A percentile compares a stretch with the other conserved stretches of the same genome.
Conservation (phyloP, 192 early-diverging fungal genomes). For the Coemansia furcata region DNA sequence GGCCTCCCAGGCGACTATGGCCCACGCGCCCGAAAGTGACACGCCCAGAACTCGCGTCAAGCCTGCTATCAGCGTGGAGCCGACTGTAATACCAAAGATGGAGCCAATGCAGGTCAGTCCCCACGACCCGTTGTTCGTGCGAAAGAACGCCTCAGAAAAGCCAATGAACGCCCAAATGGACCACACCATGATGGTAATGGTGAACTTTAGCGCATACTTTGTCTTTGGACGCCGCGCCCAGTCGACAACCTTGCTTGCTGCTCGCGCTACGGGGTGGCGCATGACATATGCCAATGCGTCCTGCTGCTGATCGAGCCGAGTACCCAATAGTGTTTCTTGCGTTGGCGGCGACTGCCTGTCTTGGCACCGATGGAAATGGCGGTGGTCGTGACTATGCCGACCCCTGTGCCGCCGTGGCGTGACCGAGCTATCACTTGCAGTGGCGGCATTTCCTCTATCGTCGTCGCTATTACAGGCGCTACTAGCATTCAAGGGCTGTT, state of each 20-base stretch:
- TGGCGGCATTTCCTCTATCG: not conserved
- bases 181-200: slow-evolving; percentile 41
- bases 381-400: not conserved
- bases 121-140: slow-evolving; percentile 24
- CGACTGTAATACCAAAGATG: slow-evolving; percentile 38
- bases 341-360: not conserved
- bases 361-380: not conserved
- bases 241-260: slow-evolving; percentile 10
- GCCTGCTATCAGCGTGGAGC: slow-evolving; percentile 33
- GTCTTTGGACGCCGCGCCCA: slow-evolving; percentile 32
- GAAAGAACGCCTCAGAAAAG: slow-evolving; percentile 20
- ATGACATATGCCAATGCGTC: slow-evolving; percentile 16
- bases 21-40: slow-evolving; percentile 31
- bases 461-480: not conserved
- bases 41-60: slow-evolving; percentile 22
- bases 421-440: not conserved
- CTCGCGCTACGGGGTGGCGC: slow-evolving; percentile 16
- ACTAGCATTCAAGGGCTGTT: not conserved
- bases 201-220: slow-evolving; percentile 45
- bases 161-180: slow-evolving; percentile 39
- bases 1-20: slow-evolving; percentile 36
- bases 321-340: not conserved
- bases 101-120: slow-evolving; percentile 32
- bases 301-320: not conserved
- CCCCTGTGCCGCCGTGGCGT: not conserved